phyloP scores from a whole-genome alignment of 1,284 basidiomycete genomes.

The Agroathelia rolfsii region DNA sequence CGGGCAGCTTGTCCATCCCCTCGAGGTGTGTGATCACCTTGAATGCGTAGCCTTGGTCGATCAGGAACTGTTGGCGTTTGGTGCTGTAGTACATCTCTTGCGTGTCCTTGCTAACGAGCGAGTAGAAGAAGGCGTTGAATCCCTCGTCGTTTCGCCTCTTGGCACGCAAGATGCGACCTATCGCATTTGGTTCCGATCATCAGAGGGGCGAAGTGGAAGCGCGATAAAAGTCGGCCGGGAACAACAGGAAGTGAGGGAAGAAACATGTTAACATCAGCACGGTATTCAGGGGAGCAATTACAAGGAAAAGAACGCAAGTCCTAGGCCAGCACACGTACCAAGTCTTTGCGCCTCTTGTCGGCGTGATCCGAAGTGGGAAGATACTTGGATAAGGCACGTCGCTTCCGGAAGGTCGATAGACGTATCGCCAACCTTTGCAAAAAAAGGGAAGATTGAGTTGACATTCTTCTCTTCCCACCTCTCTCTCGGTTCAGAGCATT shows the following conservation, averaged over 20 bases:
- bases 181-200: too few species aligned
- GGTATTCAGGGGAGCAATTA: slow-evolving; percentile 10
- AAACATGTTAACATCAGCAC: slow-evolving; percentile 9
- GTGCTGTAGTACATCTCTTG: slow-evolving; percentile 99
- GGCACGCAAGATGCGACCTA: slow-evolving; percentile 90
- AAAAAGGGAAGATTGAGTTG: slow-evolving; percentile 12
- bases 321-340: too few species aligned
- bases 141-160: slow-evolving; percentile 98
- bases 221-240: too few species aligned
- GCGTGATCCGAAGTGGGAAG: slow-evolving; percentile 98
- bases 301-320: slow-evolving; percentile 6
- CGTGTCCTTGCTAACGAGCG: slow-evolving; percentile 96
- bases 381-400: slow-evolving; percentile 98
- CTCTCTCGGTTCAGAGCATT: too few species aligned
- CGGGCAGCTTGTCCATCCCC: slow-evolving; percentile 79
- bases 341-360: slow-evolving; percentile 96
- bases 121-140: slow-evolving; percentile 99
- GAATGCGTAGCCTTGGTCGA: slow-evolving; percentile 98
- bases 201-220: too few species aligned
- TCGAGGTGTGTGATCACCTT: slow-evolving; percentile 98
- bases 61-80: slow-evolving; percentile 97
- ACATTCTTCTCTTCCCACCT: too few species aligned
- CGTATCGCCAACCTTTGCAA: slow-evolving; percentile 85
- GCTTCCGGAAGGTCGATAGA: slow-evolving; percentile 99
- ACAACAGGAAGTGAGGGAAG: slow-evolving; percentile 5